A percentile compares a stretch with the other conserved stretches of the same genome.
Evolutionary conservation across 805 yeast genomes (phyloP).

Genomic region (Hanseniaspora hatyaiensis): DNA sequence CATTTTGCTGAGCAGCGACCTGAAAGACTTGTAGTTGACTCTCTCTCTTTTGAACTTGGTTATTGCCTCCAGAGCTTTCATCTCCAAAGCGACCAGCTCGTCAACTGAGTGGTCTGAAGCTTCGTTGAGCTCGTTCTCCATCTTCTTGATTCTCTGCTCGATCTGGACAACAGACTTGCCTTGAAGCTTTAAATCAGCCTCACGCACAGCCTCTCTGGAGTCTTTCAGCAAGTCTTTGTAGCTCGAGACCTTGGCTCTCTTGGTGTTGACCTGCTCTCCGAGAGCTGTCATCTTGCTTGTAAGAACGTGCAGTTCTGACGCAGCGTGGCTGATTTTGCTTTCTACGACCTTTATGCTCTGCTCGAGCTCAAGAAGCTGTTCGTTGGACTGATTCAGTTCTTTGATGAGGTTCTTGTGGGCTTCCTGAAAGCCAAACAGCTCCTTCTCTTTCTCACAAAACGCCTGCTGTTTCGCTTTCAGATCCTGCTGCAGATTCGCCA

Average conservation of each 20-base stretch:
- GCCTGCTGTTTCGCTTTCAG: conserved; percentile 20
- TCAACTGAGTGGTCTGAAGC: conserved; percentile 19
- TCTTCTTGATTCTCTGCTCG: background rate
- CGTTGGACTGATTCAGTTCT: too few relatives aligned
- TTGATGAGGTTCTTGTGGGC: conserved; percentile 16
- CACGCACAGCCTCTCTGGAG: conserved; percentile 21
- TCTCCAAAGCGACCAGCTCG: conserved; percentile 18
- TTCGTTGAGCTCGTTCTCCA: conserved; percentile 15
- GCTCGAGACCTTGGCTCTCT: too few relatives aligned
- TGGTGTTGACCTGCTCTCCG: too few relatives aligned
- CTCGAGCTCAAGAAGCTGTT: too few relatives aligned
- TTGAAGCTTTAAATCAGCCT: conserved; percentile 21
- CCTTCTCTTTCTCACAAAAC: conserved; percentile 20
- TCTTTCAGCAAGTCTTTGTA: conserved; percentile 17
- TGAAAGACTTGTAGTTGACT: conserved; percentile 14
- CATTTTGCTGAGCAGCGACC: conserved; percentile 1
- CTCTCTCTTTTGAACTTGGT: conserved; percentile 20
- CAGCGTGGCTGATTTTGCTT: too few relatives aligned
- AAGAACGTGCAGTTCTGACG: too few relatives aligned
- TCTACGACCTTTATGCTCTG: too few relatives aligned
- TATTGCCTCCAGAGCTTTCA: conserved; percentile 21
- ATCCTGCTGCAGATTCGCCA: conserved; percentile 23
- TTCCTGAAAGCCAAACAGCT: conserved; percentile 19
- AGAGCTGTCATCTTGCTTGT: too few relatives aligned
- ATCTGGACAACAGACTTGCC: conserved; percentile 16